Conservation (phyloP, 495 filamentous ascomycete genomes). For the Corynascus novoguineensis region DNA sequence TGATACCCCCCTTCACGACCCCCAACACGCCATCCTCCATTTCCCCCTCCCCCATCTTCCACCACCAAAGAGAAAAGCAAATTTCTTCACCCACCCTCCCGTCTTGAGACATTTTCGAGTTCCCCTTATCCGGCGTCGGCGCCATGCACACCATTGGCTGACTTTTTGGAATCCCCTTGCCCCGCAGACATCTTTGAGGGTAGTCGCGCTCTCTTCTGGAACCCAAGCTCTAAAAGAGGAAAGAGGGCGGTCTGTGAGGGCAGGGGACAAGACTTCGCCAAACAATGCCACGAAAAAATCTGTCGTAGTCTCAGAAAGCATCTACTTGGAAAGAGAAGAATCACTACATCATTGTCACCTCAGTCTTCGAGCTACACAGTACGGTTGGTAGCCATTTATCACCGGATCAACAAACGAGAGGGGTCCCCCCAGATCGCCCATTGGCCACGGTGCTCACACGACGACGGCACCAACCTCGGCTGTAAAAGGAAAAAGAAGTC, state of each 20-base stretch:
- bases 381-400: too few species aligned
- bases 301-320: neutral
- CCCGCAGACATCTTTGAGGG: slow-evolving; percentile 10
- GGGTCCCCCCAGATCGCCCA: neutral
- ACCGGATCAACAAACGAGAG: neutral
- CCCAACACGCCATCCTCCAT: neutral
- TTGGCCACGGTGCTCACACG: neutral
- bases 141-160: slow-evolving; percentile 19
- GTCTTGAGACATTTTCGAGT: slow-evolving; percentile 7
- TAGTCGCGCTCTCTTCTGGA: neutral
- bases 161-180: slow-evolving; percentile 3
- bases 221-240: neutral
- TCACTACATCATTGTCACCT: neutral
- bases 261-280: slow-evolving; percentile 7
- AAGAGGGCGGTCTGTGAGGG: slow-evolving; percentile 5
- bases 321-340: neutral
- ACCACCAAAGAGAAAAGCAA: slow-evolving; percentile 2
- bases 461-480: neutral
- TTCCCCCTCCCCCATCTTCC: neutral
- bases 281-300: slow-evolving; percentile 13
- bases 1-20: neutral
- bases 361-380: too few species aligned
- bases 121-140: slow-evolving; percentile 17
- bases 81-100: slow-evolving; percentile 7
- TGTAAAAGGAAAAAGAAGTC: neutral